Evolutionary conservation across 208 protist species (phyloP), one percentile per base, ranked within the genome.

Genomic region (Acanthamoeba polyphaga): DNA sequence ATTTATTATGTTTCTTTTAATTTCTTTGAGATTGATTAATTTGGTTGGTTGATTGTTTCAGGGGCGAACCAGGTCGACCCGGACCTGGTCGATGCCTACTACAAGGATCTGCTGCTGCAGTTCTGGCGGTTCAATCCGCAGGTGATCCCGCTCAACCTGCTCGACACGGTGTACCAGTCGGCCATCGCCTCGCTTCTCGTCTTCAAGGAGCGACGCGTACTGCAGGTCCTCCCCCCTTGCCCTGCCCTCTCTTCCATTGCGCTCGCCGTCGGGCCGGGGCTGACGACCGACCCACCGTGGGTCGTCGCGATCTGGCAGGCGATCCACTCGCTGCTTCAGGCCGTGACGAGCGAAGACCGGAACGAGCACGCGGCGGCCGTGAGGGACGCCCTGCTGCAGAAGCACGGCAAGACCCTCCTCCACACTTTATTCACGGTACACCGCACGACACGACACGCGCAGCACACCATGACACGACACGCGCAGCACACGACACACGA

Each of bases 151-250:
- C 10, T 53, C 24, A 38, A 84, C 38, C 19, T 84, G 43, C 74
- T 84, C 22, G 74, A 84, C 74, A 55, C 46, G 6, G 74, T 84
- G 43, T 46, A 43, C 43, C 74, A 84, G 27, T 84, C 74, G 10
- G 74, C 74, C 74, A 84, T 58, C 19, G 34, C 38, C 7, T 84
- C 74, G 12, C 74, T 84, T 27, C 74, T 84, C 43, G 15, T 84
- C 74, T 84, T 84, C 46, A 84, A 84, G 74, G 74, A 84, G 27
- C 74, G 74, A 5, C 74, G 74, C 34, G 74, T 84, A 22, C 74
- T 84, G 8, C 74, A 84, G 74, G 74, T 84, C 43, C 6, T 80
- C 13, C 5, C 6, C 6, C n/a, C 22, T 13, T 0, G n/a, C 22
- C 17, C 13, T 1, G 38, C 4, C 1, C 9, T 38, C 15, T 7